Evolutionary conservation across 306 rosid species (phyloP).

Genomic region (Castanea mollissima): DNA sequence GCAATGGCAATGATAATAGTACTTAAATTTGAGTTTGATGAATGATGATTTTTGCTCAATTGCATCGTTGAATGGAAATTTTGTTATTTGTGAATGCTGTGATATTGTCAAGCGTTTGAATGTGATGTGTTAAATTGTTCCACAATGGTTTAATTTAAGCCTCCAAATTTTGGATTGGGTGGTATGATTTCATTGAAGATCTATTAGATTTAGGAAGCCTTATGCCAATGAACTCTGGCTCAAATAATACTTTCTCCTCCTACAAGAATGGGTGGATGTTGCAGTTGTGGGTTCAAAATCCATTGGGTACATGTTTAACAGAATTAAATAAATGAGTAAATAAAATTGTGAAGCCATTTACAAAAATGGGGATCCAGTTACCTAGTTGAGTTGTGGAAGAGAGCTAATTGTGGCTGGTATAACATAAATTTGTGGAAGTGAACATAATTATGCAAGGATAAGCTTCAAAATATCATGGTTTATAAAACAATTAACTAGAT

Average conservation of each 20-base stretch:
- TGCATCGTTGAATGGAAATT: neutral
- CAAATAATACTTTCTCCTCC: too few species aligned
- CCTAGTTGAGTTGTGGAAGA: neutral
- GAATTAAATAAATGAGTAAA: too few species aligned
- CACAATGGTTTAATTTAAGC: neutral
- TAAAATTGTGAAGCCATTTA: neutral
- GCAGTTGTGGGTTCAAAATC: too few species aligned
- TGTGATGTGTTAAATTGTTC: neutral
- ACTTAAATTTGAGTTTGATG: constrained; percentile 19
- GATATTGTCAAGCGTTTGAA: neutral
- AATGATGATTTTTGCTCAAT: neutral
- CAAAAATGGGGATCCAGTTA: neutral
- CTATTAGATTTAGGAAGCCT: neutral
- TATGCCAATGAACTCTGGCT: neutral
- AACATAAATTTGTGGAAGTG: neutral
- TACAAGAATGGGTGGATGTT: too few species aligned
- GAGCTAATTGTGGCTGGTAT: neutral
- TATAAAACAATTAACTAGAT: neutral
- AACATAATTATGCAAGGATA: neutral
- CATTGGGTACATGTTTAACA: too few species aligned
- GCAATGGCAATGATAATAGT: neutral
- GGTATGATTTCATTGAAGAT: neutral
- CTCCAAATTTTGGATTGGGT: neutral
- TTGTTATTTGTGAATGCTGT: neutral
- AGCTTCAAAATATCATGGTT: neutral